Conservation (phyloP, 306 rosid genomes). For the Gastrolobium villosum region DNA sequence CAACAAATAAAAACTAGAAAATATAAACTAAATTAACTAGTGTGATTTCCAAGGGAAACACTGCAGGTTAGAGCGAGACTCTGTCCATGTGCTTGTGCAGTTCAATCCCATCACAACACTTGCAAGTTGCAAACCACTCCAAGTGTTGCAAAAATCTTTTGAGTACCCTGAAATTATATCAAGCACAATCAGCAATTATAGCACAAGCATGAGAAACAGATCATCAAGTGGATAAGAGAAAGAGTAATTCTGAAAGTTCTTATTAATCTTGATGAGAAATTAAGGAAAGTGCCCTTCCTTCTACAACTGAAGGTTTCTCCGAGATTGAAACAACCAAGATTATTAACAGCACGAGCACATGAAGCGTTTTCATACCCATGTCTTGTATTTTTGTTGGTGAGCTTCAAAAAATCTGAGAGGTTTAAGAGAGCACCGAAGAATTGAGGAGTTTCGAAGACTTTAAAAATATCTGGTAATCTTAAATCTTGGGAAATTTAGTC, state of each 20-base stretch:
- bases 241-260: background rate
- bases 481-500: too few species aligned
- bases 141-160: conserved; percentile 44
- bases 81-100: conserved; percentile 59
- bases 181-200: conserved; percentile 15
- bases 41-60: conserved; percentile 67
- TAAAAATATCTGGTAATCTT: too few species aligned
- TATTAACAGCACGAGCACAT: conserved; percentile 19
- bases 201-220: background rate
- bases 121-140: conserved; percentile 67
- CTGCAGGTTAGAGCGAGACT: conserved; percentile 59
- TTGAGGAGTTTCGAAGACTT: too few species aligned
- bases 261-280: conserved; percentile 47
- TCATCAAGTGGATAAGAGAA: too few species aligned
- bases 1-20: too few species aligned
- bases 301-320: conserved; percentile 17
- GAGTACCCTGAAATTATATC: conserved; percentile 41
- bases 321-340: conserved; percentile 43
- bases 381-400: background rate
- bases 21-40: too few species aligned
- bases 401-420: background rate
- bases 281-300: conserved; percentile 54
- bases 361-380: conserved; percentile 40
- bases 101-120: conserved; percentile 65
- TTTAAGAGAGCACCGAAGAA: background rate